Conservation (phyloP, 768 basidiomycete species). For the Pisolithus microcarpus region DNA sequence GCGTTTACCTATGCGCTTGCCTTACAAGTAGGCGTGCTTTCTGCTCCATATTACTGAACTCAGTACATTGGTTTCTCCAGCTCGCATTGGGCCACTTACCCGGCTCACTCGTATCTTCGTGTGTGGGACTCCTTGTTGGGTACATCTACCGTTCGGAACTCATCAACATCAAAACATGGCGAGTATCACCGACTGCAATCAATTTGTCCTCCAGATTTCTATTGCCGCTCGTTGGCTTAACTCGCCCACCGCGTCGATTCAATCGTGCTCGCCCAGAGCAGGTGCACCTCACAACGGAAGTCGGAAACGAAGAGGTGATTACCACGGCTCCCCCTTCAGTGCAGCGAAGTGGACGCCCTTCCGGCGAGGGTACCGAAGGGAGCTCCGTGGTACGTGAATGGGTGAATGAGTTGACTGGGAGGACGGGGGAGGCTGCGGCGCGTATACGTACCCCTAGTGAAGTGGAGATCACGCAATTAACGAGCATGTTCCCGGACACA, state of each 20-base stretch:
- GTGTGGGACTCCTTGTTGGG: slow-evolving; percentile 63
- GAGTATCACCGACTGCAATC: slow-evolving; percentile 56
- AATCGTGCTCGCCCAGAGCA: slow-evolving; percentile 70
- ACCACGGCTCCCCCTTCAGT: slow-evolving; percentile 48
- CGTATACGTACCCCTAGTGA: slow-evolving; percentile 68
- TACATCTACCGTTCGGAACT: slow-evolving; percentile 81
- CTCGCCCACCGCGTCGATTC: slow-evolving; percentile 54
- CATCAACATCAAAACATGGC: slow-evolving; percentile 71
- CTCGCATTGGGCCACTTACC: slow-evolving; percentile 64
- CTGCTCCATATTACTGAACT: background rate
- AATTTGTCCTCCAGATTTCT: slow-evolving; percentile 51
- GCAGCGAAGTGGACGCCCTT: slow-evolving; percentile 16
- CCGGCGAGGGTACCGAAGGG: slow-evolving; percentile 22
- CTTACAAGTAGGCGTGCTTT: slow-evolving; percentile 46
- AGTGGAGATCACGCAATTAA: slow-evolving; percentile 66
- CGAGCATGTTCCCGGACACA: slow-evolving; percentile 79
- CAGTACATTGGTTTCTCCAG: slow-evolving; percentile 31
- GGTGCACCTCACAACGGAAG: slow-evolving; percentile 11
- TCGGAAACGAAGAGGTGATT: slow-evolving; percentile 50
- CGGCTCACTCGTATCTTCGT: slow-evolving; percentile 52
- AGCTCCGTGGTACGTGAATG: slow-evolving; percentile 66
- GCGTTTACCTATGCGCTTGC: slow-evolving; percentile 65
- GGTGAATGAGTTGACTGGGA: slow-evolving; percentile 73
- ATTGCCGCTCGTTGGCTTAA: slow-evolving; percentile 60
- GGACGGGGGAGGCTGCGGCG: slow-evolving; percentile 43